These are phyloP conservation scores for Lolium rigidum DNA, from an alignment of 176 grass and related monocot species.

Conservation along the genomic window DNA sequence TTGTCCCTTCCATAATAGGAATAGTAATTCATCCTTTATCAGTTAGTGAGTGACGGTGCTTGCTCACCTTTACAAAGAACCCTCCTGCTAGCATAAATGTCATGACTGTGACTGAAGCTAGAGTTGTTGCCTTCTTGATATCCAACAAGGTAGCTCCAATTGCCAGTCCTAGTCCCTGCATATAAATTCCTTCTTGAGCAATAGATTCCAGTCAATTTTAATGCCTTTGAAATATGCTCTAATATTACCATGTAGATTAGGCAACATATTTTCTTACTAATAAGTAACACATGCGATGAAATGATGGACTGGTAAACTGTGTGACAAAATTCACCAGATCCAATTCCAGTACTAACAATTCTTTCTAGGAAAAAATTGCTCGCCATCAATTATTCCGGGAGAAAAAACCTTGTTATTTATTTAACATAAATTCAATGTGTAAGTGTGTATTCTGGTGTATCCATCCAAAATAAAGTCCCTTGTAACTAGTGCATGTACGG, in stretches of 20 bases:
- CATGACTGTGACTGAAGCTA: conserved; percentile 99
- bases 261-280: neutral
- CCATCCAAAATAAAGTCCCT: neutral
- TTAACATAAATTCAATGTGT: neutral
- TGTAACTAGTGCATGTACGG: neutral
- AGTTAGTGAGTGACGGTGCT: neutral
- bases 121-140: conserved; percentile 97
- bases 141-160: conserved; percentile 89
- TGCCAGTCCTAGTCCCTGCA: conserved; percentile 80
- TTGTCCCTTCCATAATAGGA: neutral
- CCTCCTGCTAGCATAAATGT: conserved; percentile 99
- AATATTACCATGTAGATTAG: conserved; percentile 4
- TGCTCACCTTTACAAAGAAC: conserved; percentile 92
- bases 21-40: neutral
- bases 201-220: neutral
- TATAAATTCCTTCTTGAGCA: conserved; percentile 24
- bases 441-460: neutral
- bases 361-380: neutral
- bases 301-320: neutral
- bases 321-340: neutral
- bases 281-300: conserved; percentile 11
- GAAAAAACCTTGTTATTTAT: neutral
- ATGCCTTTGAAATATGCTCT: neutral
- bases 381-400: neutral
- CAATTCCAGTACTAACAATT: neutral